These are phyloP conservation scores for Penicillium argentinense DNA, from an alignment of 495 filamentous ascomycete genomes.

Conservation along the genomic window DNA sequence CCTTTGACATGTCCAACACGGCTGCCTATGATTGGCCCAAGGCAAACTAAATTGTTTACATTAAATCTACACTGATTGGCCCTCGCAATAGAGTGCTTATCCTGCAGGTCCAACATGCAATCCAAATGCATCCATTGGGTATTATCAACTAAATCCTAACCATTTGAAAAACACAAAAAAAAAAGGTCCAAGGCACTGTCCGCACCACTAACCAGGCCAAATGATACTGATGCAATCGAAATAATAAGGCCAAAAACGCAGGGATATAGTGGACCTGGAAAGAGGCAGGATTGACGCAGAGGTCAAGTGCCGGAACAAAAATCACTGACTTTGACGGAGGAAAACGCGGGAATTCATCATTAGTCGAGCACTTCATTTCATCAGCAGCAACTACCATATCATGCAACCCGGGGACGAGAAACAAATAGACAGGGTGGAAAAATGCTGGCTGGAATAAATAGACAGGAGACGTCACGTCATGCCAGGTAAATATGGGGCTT, in stretches of 20 bases:
- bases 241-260: conserved; percentile 6
- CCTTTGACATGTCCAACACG: background rate
- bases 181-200: conserved; percentile 1
- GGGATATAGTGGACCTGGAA: conserved; percentile 26
- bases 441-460: background rate
- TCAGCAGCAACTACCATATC: too few relatives aligned
- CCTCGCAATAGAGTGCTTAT: background rate
- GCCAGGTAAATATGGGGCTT: conserved; percentile 13
- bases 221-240: conserved; percentile 4
- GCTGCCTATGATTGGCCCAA: background rate
- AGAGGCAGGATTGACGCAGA: background rate
- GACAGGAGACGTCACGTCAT: conserved; percentile 18
- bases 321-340: conserved; percentile 5
- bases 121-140: conserved; percentile 15
- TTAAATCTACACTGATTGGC: background rate
- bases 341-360: conserved; percentile 20
- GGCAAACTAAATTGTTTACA: background rate
- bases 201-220: conserved; percentile 4
- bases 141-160: conserved; percentile 18
- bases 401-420: too few relatives aligned
- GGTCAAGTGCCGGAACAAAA: background rate
- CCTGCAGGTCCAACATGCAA: conserved; percentile 1
- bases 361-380: conserved; percentile 22
- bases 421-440: too few relatives aligned
- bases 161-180: conserved; percentile 7